Evolutionary conservation across 2,329 filamentous ascomycete genomes (phyloP).

Genomic region (Fusarium sp.): DNA sequence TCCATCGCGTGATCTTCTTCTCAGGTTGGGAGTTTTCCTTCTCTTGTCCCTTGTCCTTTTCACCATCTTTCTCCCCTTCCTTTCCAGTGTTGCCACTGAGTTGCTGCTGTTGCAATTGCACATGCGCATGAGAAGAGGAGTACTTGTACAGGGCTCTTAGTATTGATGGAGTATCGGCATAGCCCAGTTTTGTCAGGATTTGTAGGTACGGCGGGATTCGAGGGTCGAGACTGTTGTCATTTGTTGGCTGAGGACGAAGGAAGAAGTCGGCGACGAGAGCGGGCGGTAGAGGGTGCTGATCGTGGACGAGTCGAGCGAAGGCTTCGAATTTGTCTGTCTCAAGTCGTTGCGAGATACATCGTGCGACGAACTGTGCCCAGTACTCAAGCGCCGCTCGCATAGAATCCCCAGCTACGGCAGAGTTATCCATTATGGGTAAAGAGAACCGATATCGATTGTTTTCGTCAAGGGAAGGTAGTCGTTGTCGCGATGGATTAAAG

Average conservation of each 20-base stretch:
- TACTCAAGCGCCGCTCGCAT: constrained; percentile 53
- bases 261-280: constrained; percentile 69
- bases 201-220: constrained; percentile 72
- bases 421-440: constrained; percentile 52
- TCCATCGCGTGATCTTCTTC: constrained; percentile 60
- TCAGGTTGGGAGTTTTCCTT: constrained; percentile 44
- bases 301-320: constrained; percentile 63
- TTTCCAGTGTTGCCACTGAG: constrained; percentile 41
- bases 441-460: constrained; percentile 3
- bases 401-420: constrained; percentile 36
- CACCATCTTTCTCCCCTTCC: constrained; percentile 28
- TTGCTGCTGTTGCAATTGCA: constrained; percentile 35
- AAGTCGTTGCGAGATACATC: constrained; percentile 65
- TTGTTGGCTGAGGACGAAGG: constrained; percentile 65
- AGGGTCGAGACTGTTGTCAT: constrained; percentile 67
- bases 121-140: constrained; percentile 64
- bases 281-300: constrained; percentile 66
- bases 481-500: constrained; percentile 11
- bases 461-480: not conserved
- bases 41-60: constrained; percentile 37
- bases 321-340: constrained; percentile 66
- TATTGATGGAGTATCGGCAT: constrained; percentile 68
- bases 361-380: constrained; percentile 66
- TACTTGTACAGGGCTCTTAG: constrained; percentile 69
- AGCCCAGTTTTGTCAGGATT: constrained; percentile 63